Percentiles rank a stretch among this genome's conserved stretches.
phyloP scores from a whole-genome alignment of 164 flowering plant species.

The Magnolia sinica region DNA sequence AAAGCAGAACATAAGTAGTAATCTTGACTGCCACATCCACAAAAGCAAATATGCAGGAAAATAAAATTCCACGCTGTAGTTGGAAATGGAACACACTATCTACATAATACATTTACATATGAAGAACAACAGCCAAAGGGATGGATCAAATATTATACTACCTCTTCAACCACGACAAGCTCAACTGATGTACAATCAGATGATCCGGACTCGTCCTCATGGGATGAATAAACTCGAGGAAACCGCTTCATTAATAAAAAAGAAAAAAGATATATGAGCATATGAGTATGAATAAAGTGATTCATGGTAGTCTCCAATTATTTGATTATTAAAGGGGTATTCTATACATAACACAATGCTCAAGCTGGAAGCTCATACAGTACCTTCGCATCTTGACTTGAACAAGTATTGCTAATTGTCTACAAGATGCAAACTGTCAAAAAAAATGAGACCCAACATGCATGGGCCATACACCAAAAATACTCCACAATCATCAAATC shows the following conservation, averaged over 20 bases:
- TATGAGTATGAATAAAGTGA: not conserved
- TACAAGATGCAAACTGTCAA: not conserved
- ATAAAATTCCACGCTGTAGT: not conserved
- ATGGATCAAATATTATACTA: slow-evolving; percentile 15
- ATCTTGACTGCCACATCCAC: not conserved
- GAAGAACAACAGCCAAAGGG: not conserved
- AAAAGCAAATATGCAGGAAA: not conserved
- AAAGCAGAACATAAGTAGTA: slow-evolving; percentile 1
- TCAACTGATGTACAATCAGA: slow-evolving; percentile 19
- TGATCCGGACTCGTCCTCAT: slow-evolving; percentile 22
- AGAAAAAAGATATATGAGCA: not conserved
- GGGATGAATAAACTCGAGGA: slow-evolving; percentile 46
- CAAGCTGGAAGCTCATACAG: too few species aligned
- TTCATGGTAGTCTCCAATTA: too few species aligned
- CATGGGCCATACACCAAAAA: too few species aligned
- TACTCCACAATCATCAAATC: not conserved
- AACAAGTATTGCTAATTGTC: not conserved
- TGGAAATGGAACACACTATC: not conserved
- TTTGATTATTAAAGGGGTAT: too few species aligned
- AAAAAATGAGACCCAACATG: not conserved
- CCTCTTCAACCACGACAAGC: slow-evolving; percentile 53
- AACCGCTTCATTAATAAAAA: slow-evolving; percentile 37
- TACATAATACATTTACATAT: not conserved
- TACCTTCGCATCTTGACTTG: too few species aligned
- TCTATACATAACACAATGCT: not conserved